Base-by-base conservation (phyloP, 1,139 yeast species). In the Kodamaea suecica region DNA sequence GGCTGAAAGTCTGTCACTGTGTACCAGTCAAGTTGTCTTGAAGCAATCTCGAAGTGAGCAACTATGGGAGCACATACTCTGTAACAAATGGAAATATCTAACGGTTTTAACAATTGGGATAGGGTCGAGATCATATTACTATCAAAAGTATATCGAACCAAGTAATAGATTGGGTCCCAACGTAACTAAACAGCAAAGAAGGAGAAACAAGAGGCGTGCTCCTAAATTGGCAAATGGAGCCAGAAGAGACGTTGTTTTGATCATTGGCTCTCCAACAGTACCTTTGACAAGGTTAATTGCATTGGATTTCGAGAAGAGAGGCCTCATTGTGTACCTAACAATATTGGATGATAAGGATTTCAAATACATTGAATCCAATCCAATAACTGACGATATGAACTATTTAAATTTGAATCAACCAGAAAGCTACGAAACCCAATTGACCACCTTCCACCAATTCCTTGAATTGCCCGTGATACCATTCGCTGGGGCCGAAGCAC, bases 241-340 rank as follows among this genome's bases (percentile, higher is more conserved):
- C 2, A 62, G 95, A 30, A 71, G 73, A 39, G 94, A 85, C 47
- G 92, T 84, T 4, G 76, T 85, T 0, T 63, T 86, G 21, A 63
- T 86, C 5, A 72, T 85, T 2, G 95, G 95, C 1, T 81, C 90
- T 2, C 90, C 92, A 1, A 71, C 78, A 0, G 94, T 84, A 43
- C 88, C 90, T 1, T 61, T 85, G 42, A 79, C 87, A 0, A 66
- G 87, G 38, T 65, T 80, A 32, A 64, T 86, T 24, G 86, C 88
- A 1, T 69, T 76, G 37, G 95, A 86, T 51, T 69, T 86, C 47
- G 88, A 84, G 43, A 74, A 74, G 33, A 65, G 95, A 37, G 95
- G 95, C 1, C 84, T 84, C 51, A 80, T 86, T 21, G 88, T 86
- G 3, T 86, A 82, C 55, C 67, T 86, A 47, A 80, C 94, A 1